Percentiles rank a stretch among this genome's conserved stretches.
phyloP scores from a whole-genome alignment of 2,329 filamentous ascomycete genomes.

The Fusarium nisikadoi region DNA sequence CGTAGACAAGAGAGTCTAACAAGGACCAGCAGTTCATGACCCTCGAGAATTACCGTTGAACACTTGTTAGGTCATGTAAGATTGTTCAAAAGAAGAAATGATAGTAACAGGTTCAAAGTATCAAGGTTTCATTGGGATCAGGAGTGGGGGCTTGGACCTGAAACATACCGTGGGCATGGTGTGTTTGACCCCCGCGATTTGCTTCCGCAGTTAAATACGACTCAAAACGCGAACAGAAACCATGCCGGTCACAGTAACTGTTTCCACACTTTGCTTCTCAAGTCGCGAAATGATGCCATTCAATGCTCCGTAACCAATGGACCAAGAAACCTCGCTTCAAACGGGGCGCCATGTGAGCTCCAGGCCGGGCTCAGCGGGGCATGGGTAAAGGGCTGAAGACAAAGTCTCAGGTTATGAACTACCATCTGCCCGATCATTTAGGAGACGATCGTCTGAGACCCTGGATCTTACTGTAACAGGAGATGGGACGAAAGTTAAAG shows the following conservation, averaged over 20 bases:
- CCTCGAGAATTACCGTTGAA: background rate
- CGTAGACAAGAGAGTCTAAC: background rate
- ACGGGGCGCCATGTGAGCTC: conserved; percentile 1
- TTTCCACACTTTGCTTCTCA: conserved; percentile 37
- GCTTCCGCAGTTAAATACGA: conserved; percentile 27
- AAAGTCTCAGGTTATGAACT: conserved; percentile 2
- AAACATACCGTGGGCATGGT: conserved; percentile 39
- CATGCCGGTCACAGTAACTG: conserved; percentile 33
- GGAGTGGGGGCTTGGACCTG: conserved; percentile 35
- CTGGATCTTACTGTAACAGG: conserved; percentile 5
- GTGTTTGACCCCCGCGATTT: conserved; percentile 36
- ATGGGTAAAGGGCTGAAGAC: conserved; percentile 2
- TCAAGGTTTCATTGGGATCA: conserved; percentile 19
- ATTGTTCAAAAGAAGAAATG: background rate
- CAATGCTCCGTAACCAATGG: conserved; percentile 10
- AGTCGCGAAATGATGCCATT: conserved; percentile 41
- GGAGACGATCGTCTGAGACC: conserved; percentile 7
- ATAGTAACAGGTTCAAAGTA: conserved; percentile 16
- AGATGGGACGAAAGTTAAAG: conserved; percentile 30
- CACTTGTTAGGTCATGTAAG: background rate
- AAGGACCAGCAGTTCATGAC: background rate
- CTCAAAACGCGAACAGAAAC: conserved; percentile 20
- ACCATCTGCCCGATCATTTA: background rate
- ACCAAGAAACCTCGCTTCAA: conserved; percentile 8
- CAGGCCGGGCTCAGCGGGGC: background rate